Evolutionary conservation across 164 flowering plant genomes (phyloP), one percentile per base, ranked within the genome.

Genomic region (Chloranthus sessilifolius): DNA sequence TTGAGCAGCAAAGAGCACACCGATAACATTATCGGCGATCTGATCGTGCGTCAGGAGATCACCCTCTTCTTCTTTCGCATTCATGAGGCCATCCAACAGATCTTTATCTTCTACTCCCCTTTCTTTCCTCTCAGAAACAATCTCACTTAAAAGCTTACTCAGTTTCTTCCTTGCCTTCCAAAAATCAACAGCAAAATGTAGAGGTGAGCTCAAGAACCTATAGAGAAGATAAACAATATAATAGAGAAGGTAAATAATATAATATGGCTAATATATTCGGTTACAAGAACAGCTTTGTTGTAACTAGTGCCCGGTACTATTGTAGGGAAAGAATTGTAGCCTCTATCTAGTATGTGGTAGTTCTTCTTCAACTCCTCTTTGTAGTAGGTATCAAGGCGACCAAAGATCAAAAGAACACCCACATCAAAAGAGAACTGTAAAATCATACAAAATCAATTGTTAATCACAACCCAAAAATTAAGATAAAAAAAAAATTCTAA

Each of bases 1-100:
- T 40, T 80, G 89, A 25, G 98, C 98, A 1, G 98, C 98, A 30
- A 91, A 91, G 27, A 91, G 67, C 3, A 80, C 92, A 42, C 98
- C 98, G 17, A 91, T 83, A 12, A 88, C 68, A 71, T 91, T 91
- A 58, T 91, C 98, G 0, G 88, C 75, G 21, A 91, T 82, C 49
- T 91, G 87, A 7, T 80, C 79, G 0, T 78, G 82, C 0, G 41
- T 75, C 12, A 88, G 51, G 0, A 5, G 49, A 28, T 61, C 51
- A 22, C 77, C 86, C 9, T 74, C 65, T 21, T 73, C 82, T 49
- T 79, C 81, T 31, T 64, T 70, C 31, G 66, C 79, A 41, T 65
- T 70, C 72, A 90, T 47, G 1, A 89, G 59, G 27, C 60, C 58
- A 4, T 81, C 76, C 55, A 84, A 56, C 0, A 90, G 64, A 57